A percentile compares a stretch with the other conserved stretches of the same genome.
Conservation (phyloP, 129 eudicot genomes). For the Mikania micrantha region DNA sequence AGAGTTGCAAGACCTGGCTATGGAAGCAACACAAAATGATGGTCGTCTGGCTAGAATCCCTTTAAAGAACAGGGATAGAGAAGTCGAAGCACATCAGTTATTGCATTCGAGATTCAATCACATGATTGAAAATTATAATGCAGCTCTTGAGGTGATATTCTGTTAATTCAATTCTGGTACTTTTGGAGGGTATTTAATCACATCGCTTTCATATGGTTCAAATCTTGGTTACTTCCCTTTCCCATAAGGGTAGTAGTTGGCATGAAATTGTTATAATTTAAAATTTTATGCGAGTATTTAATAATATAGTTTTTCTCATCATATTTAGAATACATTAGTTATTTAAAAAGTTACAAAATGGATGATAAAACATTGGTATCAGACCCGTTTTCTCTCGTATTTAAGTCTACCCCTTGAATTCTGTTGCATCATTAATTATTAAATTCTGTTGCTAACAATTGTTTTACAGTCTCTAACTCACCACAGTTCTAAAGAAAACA, state of each 20-base stretch:
- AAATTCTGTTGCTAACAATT: conserved; percentile 4
- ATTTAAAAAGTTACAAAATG: neutral
- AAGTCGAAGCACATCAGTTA: conserved; percentile 59
- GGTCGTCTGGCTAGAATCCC: conserved; percentile 77
- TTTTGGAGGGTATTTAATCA: neutral
- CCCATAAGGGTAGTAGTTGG: neutral
- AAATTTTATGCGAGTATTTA: neutral
- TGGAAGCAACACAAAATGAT: conserved; percentile 54
- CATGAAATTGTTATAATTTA: neutral
- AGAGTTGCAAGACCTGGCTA: conserved; percentile 61
- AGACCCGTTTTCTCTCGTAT: neutral
- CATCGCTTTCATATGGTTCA: neutral
- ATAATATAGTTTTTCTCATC: neutral
- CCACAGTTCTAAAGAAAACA: conserved; percentile 25
- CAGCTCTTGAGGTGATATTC: conserved; percentile 37
- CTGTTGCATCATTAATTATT: neutral
- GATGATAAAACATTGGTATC: neutral
- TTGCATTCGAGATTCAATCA: conserved; percentile 35
- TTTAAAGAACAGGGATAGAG: conserved; percentile 44
- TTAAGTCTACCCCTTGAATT: too few species aligned
- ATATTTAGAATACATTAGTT: neutral
- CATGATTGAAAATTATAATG: conserved; percentile 34
- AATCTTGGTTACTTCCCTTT: neutral
- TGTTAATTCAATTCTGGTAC: neutral
- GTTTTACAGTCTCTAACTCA: conserved; percentile 34